Percentiles rank a stretch among this genome's conserved stretches.
These are phyloP conservation scores for Fistulinella cinereoalba DNA, from an alignment of 1,284 basidiomycete genomes.

Conservation along the genomic window DNA sequence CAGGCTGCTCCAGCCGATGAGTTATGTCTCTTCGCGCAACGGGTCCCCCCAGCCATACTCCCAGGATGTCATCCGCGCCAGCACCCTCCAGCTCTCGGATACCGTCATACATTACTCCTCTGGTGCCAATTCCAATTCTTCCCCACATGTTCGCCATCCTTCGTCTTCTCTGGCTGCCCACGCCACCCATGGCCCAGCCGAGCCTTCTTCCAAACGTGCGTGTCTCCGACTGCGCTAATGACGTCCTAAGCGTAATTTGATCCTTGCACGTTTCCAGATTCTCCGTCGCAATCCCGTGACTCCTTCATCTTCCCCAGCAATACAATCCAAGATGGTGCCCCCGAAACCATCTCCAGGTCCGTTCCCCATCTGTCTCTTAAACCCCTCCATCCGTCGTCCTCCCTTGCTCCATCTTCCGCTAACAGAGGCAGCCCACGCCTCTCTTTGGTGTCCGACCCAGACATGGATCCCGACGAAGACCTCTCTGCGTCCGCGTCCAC, in stretches of 20 bases:
- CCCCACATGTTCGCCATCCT: slow-evolving; percentile 1
- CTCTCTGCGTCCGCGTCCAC: slow-evolving; percentile 36
- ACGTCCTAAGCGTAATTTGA: slow-evolving; percentile 12
- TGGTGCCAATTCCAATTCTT: background rate
- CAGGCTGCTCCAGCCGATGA: slow-evolving; percentile 36
- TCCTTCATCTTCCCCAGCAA: slow-evolving; percentile 40
- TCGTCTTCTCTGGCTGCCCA: slow-evolving; percentile 8
- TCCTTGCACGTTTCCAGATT: slow-evolving; percentile 25
- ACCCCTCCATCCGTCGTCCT: slow-evolving; percentile 15
- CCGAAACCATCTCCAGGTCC: slow-evolving; percentile 25
- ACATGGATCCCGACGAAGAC: slow-evolving; percentile 29
- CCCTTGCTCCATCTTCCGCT: slow-evolving; percentile 30
- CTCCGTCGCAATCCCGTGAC: slow-evolving; percentile 29
- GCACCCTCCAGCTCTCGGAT: slow-evolving; percentile 62
- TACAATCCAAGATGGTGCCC: slow-evolving; percentile 27
- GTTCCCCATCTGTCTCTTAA: slow-evolving; percentile 18
- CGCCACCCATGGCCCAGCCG: slow-evolving; percentile 18
- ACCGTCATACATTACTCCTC: slow-evolving; percentile 16
- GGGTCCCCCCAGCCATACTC: slow-evolving; percentile 45
- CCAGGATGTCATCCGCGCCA: slow-evolving; percentile 60
- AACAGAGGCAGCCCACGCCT: slow-evolving; percentile 24
- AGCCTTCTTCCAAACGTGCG: slow-evolving; percentile 24
- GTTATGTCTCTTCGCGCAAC: slow-evolving; percentile 35
- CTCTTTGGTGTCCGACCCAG: slow-evolving; percentile 24
- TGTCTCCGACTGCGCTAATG: slow-evolving; percentile 3